Conservation (phyloP, 345 rosid genomes). For the Brassica nigra region DNA sequence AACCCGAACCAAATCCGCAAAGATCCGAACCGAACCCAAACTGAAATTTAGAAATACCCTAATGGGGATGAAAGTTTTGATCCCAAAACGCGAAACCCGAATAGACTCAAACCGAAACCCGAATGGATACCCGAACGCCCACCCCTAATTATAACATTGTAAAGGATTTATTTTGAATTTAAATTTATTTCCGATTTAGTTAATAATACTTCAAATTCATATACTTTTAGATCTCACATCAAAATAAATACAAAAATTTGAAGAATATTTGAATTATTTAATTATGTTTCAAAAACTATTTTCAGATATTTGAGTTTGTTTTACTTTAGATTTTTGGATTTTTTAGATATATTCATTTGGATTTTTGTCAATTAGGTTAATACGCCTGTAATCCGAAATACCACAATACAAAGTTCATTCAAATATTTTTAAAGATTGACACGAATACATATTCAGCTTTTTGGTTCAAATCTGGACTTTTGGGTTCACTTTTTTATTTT, state of each 20-base stretch:
- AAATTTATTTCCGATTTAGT: not conserved
- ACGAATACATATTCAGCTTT: not conserved
- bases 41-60: too few relatives aligned
- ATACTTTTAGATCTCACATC: not conserved
- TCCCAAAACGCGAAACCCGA: too few relatives aligned
- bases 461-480: not conserved
- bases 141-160: too few relatives aligned
- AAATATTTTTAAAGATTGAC: not conserved
- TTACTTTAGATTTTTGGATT: not conserved
- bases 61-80: too few relatives aligned
- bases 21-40: too few relatives aligned
- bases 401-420: not conserved
- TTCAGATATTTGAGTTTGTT: not conserved
- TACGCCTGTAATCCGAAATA: not conserved
- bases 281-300: not conserved
- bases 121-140: too few relatives aligned
- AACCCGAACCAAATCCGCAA: too few relatives aligned
- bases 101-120: too few relatives aligned
- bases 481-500: not conserved
- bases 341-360: not conserved
- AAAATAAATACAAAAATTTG: not conserved
- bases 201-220: not conserved
- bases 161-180: not conserved
- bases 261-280: not conserved
- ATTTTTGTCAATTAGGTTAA: not conserved